phyloP scores from a whole-genome alignment of 345 rosid genomes.

The Bretschneidera sinensis region DNA sequence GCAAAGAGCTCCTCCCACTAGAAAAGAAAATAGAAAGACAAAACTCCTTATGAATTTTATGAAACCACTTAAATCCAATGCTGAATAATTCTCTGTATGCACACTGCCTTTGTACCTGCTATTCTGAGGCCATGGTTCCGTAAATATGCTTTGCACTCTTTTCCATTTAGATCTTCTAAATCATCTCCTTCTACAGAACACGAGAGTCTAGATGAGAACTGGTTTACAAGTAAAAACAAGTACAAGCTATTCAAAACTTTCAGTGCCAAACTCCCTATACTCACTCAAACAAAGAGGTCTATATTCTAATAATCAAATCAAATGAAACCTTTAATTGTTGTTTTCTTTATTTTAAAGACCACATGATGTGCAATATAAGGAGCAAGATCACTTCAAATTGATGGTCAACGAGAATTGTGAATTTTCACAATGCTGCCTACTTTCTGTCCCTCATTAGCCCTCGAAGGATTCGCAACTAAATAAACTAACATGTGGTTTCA shows the following conservation, averaged over 20 bases:
- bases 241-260: neutral
- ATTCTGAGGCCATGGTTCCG: conserved; percentile 47
- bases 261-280: neutral
- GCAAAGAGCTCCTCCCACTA: too few relatives aligned
- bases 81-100: conserved; percentile 42
- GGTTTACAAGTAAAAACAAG: neutral
- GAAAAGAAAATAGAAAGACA: too few relatives aligned
- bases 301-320: too few relatives aligned
- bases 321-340: neutral
- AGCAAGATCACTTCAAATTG: too few relatives aligned
- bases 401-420: too few relatives aligned
- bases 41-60: too few relatives aligned
- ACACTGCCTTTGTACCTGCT: conserved; percentile 41
- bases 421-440: too few relatives aligned
- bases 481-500: too few relatives aligned
- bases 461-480: too few relatives aligned
- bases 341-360: too few relatives aligned
- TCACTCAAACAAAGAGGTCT: neutral
- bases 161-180: conserved; percentile 31
- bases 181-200: conserved; percentile 32
- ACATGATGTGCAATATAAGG: too few relatives aligned
- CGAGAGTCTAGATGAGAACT: conserved; percentile 8
- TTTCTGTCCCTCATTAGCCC: too few relatives aligned
- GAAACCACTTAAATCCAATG: conserved; percentile 40
- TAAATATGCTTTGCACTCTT: conserved; percentile 48